Evolutionary conservation across 2,329 filamentous ascomycete genomes (phyloP).

Genomic region (Fusarium sp.): DNA sequence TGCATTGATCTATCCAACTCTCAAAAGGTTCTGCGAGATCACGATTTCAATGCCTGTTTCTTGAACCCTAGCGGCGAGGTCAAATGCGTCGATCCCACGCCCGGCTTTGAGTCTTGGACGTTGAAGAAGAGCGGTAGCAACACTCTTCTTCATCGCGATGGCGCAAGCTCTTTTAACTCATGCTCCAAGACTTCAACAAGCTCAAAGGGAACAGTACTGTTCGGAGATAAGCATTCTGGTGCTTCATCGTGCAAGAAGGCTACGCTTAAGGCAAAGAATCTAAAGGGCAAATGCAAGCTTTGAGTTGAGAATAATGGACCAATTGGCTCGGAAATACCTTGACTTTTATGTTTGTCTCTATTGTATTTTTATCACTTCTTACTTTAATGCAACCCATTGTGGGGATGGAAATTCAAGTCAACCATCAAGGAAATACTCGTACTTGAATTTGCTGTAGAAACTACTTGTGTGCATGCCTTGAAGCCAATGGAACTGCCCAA

Average conservation of each 20-base stretch:
- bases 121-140: constrained; percentile 37
- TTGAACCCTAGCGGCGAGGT: constrained; percentile 42
- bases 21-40: constrained; percentile 45
- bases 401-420: not conserved
- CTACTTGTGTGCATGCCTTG: not conserved
- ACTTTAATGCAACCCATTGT: not conserved
- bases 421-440: not conserved
- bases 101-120: constrained; percentile 46
- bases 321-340: not conserved
- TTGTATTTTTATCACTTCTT: not conserved
- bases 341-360: not conserved
- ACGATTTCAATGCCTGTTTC: constrained; percentile 49
- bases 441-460: not conserved
- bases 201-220: constrained; percentile 42
- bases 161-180: constrained; percentile 39
- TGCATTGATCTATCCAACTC: constrained; percentile 46
- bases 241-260: constrained; percentile 40
- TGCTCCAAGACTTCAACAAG: constrained; percentile 38
- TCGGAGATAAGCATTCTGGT: constrained; percentile 30
- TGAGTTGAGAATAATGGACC: not conserved
- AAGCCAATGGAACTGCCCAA: not conserved
- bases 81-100: constrained; percentile 50
- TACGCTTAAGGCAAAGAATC: constrained; percentile 41
- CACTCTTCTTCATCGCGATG: constrained; percentile 43
- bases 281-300: constrained; percentile 45